phyloP scores from a whole-genome alignment of 176 grass and related monocot species.

The barley (Hordeum vulgare) region MorexV3_pseudomolecules_assembly NC_058520.1:527980590-527981089 shows the following conservation, averaged over 20 bases:
- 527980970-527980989: not conserved
- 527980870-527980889: conserved; percentile 23
- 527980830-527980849: conserved; percentile 91
- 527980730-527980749: conserved; percentile 77
- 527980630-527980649: conserved; percentile 34
- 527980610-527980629: conserved; percentile 37
- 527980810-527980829: conserved; percentile 80
- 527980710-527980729: conserved; percentile 64
- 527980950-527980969: not conserved
- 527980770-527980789: conserved; percentile 76
- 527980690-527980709: conserved; percentile 64
- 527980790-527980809: conserved; percentile 76
- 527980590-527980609: conserved; percentile 38
- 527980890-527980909: not conserved
- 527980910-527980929: not conserved
- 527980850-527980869: conserved; percentile 46
- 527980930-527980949: not conserved
- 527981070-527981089: conserved; percentile 27
- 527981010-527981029: not conserved
- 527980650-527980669: conserved; percentile 53
- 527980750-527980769: conserved; percentile 72
- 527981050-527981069: conserved; percentile 60
- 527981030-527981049: conserved; percentile 6
- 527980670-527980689: conserved; percentile 51
- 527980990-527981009: not conserved